phyloP scores from a whole-genome alignment of 331 rosid genomes.

The Pyracantha coccinea region DNA sequence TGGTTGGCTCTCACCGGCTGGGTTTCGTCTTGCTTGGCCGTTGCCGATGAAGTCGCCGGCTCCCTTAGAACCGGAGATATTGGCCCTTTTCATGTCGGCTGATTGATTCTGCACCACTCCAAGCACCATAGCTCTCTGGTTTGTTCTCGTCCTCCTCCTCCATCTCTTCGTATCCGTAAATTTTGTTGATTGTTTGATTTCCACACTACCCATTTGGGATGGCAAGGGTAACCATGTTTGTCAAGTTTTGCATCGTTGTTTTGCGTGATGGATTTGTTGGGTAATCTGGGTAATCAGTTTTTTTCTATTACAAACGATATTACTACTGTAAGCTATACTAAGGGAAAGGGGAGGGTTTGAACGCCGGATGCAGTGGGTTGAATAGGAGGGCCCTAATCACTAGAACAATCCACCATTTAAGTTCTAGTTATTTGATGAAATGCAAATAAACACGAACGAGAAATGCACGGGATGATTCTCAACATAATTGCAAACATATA shows the following conservation, averaged over 20 bases:
- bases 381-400: not conserved
- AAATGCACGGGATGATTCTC: no score
- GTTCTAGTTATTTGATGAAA: no score
- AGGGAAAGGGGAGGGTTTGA: not conserved
- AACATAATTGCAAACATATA: no score
- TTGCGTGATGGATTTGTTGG: slow-evolving; percentile 3
- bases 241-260: not conserved
- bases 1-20: slow-evolving; percentile 55
- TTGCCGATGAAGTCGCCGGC: slow-evolving; percentile 65
- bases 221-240: not conserved
- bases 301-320: not conserved
- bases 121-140: slow-evolving; percentile 5
- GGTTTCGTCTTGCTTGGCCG: slow-evolving; percentile 54
- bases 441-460: no score
- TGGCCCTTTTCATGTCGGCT: slow-evolving; percentile 33
- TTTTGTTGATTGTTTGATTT: not conserved
- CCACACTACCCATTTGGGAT: no score
- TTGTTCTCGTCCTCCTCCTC: not conserved
- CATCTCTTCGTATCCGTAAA: not conserved
- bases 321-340: not conserved
- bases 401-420: not conserved
- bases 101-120: slow-evolving; percentile 5
- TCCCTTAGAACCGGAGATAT: slow-evolving; percentile 68
- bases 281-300: not conserved
- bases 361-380: not conserved